A percentile compares a stretch with the other conserved stretches of the same genome.
Conservation (phyloP, 164 flowering plant species). For the Dillenia suffruticosa region DNA sequence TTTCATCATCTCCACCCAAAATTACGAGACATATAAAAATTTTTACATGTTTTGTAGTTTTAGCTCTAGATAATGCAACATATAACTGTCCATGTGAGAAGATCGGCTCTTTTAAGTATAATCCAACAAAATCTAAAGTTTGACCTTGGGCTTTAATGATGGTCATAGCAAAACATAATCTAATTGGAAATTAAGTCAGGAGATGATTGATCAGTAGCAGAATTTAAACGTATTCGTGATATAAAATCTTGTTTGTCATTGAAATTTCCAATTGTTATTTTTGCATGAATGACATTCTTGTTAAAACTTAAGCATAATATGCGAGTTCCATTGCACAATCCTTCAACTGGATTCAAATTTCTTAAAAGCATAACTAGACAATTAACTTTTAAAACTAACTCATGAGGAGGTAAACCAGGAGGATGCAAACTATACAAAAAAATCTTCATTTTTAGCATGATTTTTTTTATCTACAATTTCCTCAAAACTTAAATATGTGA, state of each 20-base stretch:
- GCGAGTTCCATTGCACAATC: constrained; percentile 5
- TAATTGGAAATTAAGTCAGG: constrained; percentile 5
- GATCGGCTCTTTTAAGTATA: too few species aligned
- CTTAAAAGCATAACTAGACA: constrained; percentile 1
- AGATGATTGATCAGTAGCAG: not conserved
- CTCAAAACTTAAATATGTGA: not conserved
- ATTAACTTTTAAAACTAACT: constrained; percentile 4
- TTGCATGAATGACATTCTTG: not conserved
- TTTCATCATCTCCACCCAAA: too few species aligned
- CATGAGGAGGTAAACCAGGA: constrained; percentile 6
- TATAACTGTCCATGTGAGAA: too few species aligned
- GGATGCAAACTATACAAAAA: constrained; percentile 2
- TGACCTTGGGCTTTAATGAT: too few species aligned
- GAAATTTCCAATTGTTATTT: not conserved
- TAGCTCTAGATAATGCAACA: too few species aligned
- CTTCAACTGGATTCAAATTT: constrained; percentile 2
- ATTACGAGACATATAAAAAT: too few species aligned
- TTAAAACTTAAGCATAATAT: not conserved
- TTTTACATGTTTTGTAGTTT: too few species aligned
- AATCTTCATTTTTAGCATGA: constrained; percentile 2
- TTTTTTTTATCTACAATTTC: not conserved
- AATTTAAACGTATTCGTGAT: constrained; percentile 2
- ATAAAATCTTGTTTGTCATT: constrained; percentile 4
- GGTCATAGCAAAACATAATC: too few species aligned
- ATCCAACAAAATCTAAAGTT: too few species aligned